A percentile compares a stretch with the other conserved stretches of the same genome.
These are phyloP conservation scores for Kwoniella botswanensis DNA, from an alignment of 768 basidiomycete species.

Conservation along the genomic window DNA sequence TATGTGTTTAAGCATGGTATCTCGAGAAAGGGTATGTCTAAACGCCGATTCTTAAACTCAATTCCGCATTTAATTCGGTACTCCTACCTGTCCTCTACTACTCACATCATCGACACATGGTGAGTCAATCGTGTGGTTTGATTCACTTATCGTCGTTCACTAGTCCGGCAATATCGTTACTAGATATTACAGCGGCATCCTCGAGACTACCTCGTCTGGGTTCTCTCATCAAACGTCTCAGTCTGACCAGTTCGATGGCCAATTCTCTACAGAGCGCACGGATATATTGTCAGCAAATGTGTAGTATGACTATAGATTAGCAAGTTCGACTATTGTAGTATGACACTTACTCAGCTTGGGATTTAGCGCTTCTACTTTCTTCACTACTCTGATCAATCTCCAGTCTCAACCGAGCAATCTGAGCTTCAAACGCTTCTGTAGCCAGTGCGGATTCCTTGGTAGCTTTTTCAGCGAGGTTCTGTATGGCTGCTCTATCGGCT, in stretches of 20 bases:
- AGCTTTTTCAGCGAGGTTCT: constrained; percentile 27
- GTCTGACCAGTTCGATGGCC: constrained; percentile 34
- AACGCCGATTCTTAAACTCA: too few species aligned
- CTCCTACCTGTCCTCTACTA: too few species aligned
- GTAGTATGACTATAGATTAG: neutral
- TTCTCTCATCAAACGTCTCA: constrained; percentile 44
- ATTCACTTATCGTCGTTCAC: neutral
- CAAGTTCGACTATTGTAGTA: neutral
- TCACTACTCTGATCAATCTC: constrained; percentile 33
- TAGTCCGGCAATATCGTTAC: constrained; percentile 10
- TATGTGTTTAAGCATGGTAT: neutral
- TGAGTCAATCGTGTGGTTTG: too few species aligned
- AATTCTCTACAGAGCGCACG: constrained; percentile 28
- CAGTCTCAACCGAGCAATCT: constrained; percentile 30
- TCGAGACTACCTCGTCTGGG: constrained; percentile 20
- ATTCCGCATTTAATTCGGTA: too few species aligned
- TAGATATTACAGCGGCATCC: constrained; percentile 20
- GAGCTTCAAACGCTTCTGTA: constrained; percentile 35
- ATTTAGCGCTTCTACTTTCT: constrained; percentile 30
- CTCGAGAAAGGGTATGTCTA: neutral
- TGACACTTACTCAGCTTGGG: constrained; percentile 41
- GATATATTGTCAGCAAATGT: neutral
- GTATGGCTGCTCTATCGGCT: constrained; percentile 28
- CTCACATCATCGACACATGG: too few species aligned
- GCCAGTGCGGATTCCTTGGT: constrained; percentile 20